Evolutionary conservation across 116 monocot species (phyloP).

Genomic region (Iris pallida): DNA sequence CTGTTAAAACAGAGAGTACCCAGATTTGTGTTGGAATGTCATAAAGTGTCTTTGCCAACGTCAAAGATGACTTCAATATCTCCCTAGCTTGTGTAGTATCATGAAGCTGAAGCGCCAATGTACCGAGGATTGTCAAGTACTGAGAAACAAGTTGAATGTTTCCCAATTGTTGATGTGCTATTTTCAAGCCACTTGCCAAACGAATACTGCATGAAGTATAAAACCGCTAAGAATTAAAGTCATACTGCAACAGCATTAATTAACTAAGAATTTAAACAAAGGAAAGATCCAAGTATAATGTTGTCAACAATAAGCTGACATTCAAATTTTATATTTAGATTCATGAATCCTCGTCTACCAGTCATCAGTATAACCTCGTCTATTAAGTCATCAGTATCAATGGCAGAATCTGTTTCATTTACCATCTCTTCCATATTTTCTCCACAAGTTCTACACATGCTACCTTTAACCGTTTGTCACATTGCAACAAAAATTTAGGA

Average conservation of each 20-base stretch:
- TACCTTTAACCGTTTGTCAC: no score
- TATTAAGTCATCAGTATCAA: no score
- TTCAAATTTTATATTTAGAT: no score
- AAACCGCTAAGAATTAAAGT: background rate
- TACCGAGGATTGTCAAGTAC: constrained; percentile 85
- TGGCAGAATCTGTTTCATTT: no score
- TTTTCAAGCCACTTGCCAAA: constrained; percentile 90
- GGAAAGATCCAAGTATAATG: background rate
- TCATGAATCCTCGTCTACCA: no score
- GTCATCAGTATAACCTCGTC: no score
- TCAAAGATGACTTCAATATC: constrained; percentile 93
- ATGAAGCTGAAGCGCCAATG: constrained; percentile 87
- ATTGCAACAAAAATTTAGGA: no score
- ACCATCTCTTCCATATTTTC: no score
- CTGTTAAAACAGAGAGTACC: constrained; percentile 95
- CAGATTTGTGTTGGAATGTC: constrained; percentile 98
- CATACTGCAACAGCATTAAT: background rate
- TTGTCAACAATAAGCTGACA: background rate
- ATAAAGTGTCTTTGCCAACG: constrained; percentile 93
- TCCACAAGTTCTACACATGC: no score
- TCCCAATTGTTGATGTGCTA: constrained; percentile 91
- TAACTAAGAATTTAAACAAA: background rate
- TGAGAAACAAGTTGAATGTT: constrained; percentile 99
- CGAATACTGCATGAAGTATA: constrained; percentile 51
- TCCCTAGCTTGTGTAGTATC: constrained; percentile 93